Conservation (phyloP, 164 flowering plant genomes). For the Taxillus chinensis region DNA sequence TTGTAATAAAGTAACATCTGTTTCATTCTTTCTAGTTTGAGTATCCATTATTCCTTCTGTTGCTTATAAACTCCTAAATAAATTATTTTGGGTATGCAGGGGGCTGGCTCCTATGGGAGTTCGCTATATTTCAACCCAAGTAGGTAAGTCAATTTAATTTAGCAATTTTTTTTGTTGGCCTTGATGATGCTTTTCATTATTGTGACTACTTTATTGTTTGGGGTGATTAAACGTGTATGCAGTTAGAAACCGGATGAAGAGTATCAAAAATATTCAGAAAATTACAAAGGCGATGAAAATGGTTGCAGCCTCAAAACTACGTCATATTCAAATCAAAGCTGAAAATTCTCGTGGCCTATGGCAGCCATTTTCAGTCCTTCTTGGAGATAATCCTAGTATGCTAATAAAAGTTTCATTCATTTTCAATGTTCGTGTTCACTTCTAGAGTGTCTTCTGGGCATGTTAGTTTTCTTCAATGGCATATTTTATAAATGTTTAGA, state of each 20-base stretch:
- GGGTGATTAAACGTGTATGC: conserved; percentile 11
- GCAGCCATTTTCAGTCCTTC: conserved; percentile 97
- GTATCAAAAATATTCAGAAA: conserved; percentile 91
- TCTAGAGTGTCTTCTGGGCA: not conserved
- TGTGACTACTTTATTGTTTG: not conserved
- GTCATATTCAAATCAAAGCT: conserved; percentile 73
- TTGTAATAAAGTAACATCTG: not conserved
- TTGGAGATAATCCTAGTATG: conserved; percentile 90
- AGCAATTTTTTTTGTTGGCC: not conserved
- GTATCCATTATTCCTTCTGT: not conserved
- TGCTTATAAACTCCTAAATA: conserved; percentile 8
- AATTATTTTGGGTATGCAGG: conserved; percentile 31
- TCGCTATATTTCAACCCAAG: conserved; percentile 79
- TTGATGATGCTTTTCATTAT: not conserved
- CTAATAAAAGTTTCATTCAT: not conserved
- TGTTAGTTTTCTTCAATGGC: no score
- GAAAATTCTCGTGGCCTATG: conserved; percentile 98
- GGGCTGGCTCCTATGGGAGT: conserved; percentile 56
- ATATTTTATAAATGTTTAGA: no score
- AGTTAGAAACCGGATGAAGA: conserved; percentile 97
- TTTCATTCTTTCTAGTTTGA: no score
- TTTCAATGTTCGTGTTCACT: not conserved
- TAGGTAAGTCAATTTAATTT: conserved; percentile 40
- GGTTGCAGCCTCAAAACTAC: conserved; percentile 97
- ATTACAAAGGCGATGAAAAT: conserved; percentile 99